Evolutionary conservation across 2,329 filamentous ascomycete genomes (phyloP), one percentile per base, ranked within the genome.

Genomic region (Hymenotorrendiella dingleyae): DNA sequence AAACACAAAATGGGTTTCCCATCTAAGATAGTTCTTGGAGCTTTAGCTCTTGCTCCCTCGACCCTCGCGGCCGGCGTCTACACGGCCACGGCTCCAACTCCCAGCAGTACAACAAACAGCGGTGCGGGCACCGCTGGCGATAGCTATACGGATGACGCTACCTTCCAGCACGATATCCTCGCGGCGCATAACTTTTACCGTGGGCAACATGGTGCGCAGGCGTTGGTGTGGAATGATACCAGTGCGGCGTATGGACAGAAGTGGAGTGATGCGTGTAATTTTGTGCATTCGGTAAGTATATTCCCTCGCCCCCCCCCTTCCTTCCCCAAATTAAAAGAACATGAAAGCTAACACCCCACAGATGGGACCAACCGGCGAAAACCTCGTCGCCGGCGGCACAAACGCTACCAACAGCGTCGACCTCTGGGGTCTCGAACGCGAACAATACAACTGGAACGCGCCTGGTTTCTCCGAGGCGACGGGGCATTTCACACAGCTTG

Each of bases 401-500:
- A 79, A 82, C 55, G 74, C 72, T 1, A 72, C 72, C 0, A 66
- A 70, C 3, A 71, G 74, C 37, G 68, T 89, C n/a, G 72, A 76
- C 33, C 74, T 72, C 2, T 89, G 84, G 84, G 84, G 77, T 14
- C 58, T 71, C 50, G 80, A 86, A 63, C 61, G 75, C 9, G 54
- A 60, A 0, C 45, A 67, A 5, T 89, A 86, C 58, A 62, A 82
- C 52, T 89, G 76, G 59, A 50, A 57, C 2, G 58, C 71, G 1
- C 73, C 72, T 0, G 72, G 71, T 1, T 87, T 84, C 55, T 65
- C 56, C 7, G 67, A 79, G 50, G 60, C 64, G 24, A 84, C 82
- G 14, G 83, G 82, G 0, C 82, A 86, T 59, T 87, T 87, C 54
- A 84, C 82, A 1, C 82, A 86, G 66, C 62, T 87, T 6, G 82